A percentile compares a stretch with the other conserved stretches of the same genome.
phyloP scores from a whole-genome alignment of 495 filamentous ascomycete genomes.

The Talaromyces wortmannii region DNA sequence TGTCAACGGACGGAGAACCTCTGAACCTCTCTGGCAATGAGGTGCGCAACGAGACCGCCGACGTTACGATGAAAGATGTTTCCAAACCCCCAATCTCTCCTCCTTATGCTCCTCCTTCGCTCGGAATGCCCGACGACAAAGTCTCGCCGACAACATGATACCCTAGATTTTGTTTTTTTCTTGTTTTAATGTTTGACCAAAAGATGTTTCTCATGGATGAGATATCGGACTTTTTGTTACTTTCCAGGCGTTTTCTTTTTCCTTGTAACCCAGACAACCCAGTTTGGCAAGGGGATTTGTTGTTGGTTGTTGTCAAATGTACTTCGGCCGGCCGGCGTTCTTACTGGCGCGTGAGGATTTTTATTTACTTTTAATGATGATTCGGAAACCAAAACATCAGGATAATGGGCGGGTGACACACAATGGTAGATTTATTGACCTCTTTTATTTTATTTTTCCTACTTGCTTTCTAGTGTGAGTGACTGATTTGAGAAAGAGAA shows the following conservation, averaged over 20 bases:
- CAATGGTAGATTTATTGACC: no score
- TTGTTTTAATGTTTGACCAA: not conserved
- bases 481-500: no score
- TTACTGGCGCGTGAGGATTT: no score
- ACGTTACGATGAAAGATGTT: conserved; percentile 5
- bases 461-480: no score
- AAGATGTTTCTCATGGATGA: not conserved
- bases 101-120: conserved; percentile 1
- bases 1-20: not conserved
- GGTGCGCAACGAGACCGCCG: not conserved
- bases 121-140: conserved; percentile 2
- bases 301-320: no score
- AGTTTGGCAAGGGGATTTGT: no score
- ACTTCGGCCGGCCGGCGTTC: no score
- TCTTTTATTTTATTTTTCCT: no score
- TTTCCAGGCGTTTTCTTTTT: not conserved
- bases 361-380: no score
- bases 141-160: conserved; percentile 4
- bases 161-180: conserved; percentile 4
- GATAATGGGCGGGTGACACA: no score
- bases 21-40: not conserved
- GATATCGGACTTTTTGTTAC: not conserved
- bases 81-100: conserved; percentile 3
- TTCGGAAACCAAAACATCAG: no score
- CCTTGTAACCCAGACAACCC: not conserved